Evolutionary conservation across 441 rosid genomes (phyloP).

Genomic region (Euphorbia corollata): DNA sequence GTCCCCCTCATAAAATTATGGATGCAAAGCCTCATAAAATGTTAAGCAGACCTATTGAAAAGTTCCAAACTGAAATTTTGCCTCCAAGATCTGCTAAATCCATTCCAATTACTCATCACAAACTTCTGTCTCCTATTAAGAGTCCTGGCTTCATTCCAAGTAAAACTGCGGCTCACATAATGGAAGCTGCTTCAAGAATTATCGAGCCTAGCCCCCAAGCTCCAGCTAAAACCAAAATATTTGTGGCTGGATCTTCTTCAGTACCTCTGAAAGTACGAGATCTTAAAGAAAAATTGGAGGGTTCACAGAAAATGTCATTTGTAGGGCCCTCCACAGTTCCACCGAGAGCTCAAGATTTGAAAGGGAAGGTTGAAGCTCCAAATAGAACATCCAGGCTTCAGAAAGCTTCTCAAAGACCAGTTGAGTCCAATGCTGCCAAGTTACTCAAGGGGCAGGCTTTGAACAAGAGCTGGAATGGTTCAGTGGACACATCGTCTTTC

Average conservation of each 20-base stretch:
- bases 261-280: conserved; percentile 59
- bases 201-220: conserved; percentile 55
- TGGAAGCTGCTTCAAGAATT: conserved; percentile 95
- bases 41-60: conserved; percentile 62
- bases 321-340: conserved; percentile 35
- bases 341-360: conserved; percentile 39
- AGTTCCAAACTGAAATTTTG: conserved; percentile 81
- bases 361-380: conserved; percentile 46
- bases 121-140: conserved; percentile 91
- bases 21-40: conserved; percentile 43
- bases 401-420: conserved; percentile 41
- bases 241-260: conserved; percentile 50
- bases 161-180: conserved; percentile 77
- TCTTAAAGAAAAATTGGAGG: conserved; percentile 61
- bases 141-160: conserved; percentile 75
- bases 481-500: conserved; percentile 30
- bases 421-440: conserved; percentile 48
- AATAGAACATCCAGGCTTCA: conserved; percentile 37
- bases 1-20: conserved; percentile 25
- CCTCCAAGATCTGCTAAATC: conserved; percentile 96
- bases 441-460: conserved; percentile 56
- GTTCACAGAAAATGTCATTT: conserved; percentile 42
- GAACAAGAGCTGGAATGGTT: conserved; percentile 65
- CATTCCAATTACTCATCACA: conserved; percentile 84
- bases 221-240: conserved; percentile 41